Evolutionary conservation across 805 yeast species (phyloP).

Genomic region (Metschnikowia sp.): DNA sequence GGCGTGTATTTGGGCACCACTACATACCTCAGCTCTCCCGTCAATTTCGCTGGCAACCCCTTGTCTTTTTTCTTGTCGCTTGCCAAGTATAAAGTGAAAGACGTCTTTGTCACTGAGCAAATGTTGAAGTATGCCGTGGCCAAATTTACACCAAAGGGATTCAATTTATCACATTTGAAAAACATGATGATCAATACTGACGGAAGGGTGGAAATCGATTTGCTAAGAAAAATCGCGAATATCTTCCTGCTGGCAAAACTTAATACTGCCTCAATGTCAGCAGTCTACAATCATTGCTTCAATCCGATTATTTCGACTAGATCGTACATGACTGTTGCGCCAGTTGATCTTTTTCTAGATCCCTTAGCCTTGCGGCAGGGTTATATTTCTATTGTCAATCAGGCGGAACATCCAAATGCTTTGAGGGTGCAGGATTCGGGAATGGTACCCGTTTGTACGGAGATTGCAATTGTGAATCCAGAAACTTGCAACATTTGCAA

Average conservation of each 20-base stretch:
- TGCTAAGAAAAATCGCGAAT: constrained; percentile 55
- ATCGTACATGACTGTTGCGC: constrained; percentile 84
- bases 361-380: constrained; percentile 91
- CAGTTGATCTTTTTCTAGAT: constrained; percentile 82
- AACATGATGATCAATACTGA: constrained; percentile 83
- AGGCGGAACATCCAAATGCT: constrained; percentile 63
- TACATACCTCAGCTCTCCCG: constrained; percentile 75
- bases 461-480: constrained; percentile 91
- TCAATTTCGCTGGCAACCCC: constrained; percentile 75
- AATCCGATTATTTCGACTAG: constrained; percentile 84
- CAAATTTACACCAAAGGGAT: constrained; percentile 56
- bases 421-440: constrained; percentile 90
- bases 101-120: constrained; percentile 78
- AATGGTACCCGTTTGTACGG: constrained; percentile 91
- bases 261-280: constrained; percentile 65
- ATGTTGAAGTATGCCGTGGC: constrained; percentile 75
- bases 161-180: constrained; percentile 58
- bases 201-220: constrained; percentile 64
- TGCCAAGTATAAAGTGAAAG: constrained; percentile 77
- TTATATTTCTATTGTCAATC: constrained; percentile 72
- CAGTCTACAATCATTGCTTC: constrained; percentile 72
- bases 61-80: constrained; percentile 63
- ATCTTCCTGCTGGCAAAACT: constrained; percentile 64
- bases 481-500: constrained; percentile 77
- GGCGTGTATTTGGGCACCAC: constrained; percentile 87